Evolutionary conservation across 371 early-diverging fungal species (phyloP).

Genomic region (Batrachochytrium dendrobatidis): DNA sequence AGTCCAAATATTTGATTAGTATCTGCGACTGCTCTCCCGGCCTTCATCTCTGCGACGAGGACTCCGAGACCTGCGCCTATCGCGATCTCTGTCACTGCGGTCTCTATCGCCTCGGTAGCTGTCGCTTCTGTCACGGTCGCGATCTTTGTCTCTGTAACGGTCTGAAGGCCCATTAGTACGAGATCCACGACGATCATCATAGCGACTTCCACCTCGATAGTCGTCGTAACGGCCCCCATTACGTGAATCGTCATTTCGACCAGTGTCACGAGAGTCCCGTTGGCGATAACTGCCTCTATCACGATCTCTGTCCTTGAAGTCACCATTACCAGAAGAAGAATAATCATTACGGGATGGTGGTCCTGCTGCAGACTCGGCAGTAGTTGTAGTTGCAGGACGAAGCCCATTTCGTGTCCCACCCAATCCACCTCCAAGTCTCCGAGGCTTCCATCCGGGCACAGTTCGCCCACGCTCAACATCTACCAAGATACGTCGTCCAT

Average conservation of each 20-base stretch:
- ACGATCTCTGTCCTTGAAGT: slow-evolving; percentile 23
- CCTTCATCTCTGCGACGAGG: slow-evolving; percentile 8
- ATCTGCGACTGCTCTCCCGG: not conserved
- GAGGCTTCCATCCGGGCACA: slow-evolving; percentile 91
- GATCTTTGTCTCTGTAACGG: slow-evolving; percentile 31
- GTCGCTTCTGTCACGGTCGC: slow-evolving; percentile 8
- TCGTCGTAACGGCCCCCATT: slow-evolving; percentile 12
- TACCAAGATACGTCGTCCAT: slow-evolving; percentile 79
- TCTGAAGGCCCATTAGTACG: slow-evolving; percentile 36
- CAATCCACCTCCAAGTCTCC: slow-evolving; percentile 84
- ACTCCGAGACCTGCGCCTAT: slow-evolving; percentile 7
- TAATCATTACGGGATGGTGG: slow-evolving; percentile 26
- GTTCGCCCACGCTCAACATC: slow-evolving; percentile 96
- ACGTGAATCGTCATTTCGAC: slow-evolving; percentile 25
- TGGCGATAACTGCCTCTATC: slow-evolving; percentile 35
- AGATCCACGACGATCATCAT: slow-evolving; percentile 18
- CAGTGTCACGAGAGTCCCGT: slow-evolving; percentile 29
- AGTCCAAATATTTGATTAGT: too few species aligned
- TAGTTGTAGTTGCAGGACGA: slow-evolving; percentile 25
- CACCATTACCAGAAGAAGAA: slow-evolving; percentile 16
- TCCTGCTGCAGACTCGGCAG: slow-evolving; percentile 23
- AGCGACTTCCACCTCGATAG: slow-evolving; percentile 31
- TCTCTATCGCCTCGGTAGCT: slow-evolving; percentile 27
- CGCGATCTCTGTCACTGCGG: slow-evolving; percentile 3
- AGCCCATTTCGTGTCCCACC: slow-evolving; percentile 71